phyloP scores from a whole-genome alignment of 2,329 filamentous ascomycete genomes.

The Beauveria sp. region DNA sequence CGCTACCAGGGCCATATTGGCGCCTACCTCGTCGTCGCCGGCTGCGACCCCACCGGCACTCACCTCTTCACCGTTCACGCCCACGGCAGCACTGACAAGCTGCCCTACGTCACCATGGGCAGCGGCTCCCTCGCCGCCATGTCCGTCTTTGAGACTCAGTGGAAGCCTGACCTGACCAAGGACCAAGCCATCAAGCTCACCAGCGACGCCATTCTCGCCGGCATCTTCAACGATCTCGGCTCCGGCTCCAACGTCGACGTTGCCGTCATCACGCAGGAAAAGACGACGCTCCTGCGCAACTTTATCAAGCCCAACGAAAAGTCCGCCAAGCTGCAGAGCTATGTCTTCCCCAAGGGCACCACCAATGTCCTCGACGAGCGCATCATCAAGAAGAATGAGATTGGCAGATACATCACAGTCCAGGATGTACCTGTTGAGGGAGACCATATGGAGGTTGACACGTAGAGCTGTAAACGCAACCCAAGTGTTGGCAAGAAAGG shows the following conservation, averaged over 20 bases:
- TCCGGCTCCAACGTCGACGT: slow-evolving; percentile 97
- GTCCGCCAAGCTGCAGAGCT: slow-evolving; percentile 85
- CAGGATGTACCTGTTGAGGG: slow-evolving; percentile 70
- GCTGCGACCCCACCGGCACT: slow-evolving; percentile 89
- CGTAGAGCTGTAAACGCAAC: slow-evolving; percentile 28
- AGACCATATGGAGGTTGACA: slow-evolving; percentile 63
- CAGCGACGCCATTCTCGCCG: slow-evolving; percentile 82
- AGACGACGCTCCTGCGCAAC: slow-evolving; percentile 89
- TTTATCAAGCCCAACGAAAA: slow-evolving; percentile 90
- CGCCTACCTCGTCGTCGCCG: slow-evolving; percentile 94
- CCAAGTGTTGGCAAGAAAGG: not conserved
- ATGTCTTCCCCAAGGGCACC: slow-evolving; percentile 84
- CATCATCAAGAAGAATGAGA: slow-evolving; percentile 87
- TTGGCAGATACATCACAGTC: slow-evolving; percentile 88
- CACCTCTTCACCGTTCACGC: slow-evolving; percentile 98
- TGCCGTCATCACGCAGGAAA: slow-evolving; percentile 88
- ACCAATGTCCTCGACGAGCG: slow-evolving; percentile 95
- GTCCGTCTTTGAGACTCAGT: slow-evolving; percentile 95
- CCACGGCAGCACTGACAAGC: slow-evolving; percentile 96
- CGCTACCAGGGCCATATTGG: slow-evolving; percentile 96
- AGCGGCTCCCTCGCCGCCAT: slow-evolving; percentile 93
- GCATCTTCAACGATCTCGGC: slow-evolving; percentile 98
- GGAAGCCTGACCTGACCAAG: slow-evolving; percentile 70
- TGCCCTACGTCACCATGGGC: slow-evolving; percentile 99
- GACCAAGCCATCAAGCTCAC: slow-evolving; percentile 79